Evolutionary conservation across 441 rosid genomes (phyloP).

Genomic region (Corymbia calophylla): DNA sequence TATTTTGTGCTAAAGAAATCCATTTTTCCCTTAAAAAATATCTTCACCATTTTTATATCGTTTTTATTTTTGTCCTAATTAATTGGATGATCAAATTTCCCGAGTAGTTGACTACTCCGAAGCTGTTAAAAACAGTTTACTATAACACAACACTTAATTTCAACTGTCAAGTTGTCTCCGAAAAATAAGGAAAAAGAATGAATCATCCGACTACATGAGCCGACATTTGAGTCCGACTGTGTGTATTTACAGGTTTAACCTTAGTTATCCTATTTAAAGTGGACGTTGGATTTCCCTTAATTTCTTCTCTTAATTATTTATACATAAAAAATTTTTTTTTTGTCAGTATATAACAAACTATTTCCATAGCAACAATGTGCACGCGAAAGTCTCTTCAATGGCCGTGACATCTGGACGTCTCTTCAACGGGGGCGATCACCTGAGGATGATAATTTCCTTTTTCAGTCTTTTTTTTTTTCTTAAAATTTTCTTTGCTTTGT

Average conservation of each 20-base stretch:
- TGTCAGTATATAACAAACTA: no score
- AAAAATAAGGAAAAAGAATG: neutral
- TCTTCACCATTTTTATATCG: fast-evolving
- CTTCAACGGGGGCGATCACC: neutral
- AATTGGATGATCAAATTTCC: neutral
- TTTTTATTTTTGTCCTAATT: neutral
- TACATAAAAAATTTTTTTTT: neutral
- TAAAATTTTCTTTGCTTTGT: neutral
- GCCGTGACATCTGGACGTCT: neutral
- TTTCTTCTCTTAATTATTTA: neutral
- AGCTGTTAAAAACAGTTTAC: neutral
- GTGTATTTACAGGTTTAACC: neutral
- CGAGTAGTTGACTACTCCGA: neutral
- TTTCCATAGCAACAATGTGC: neutral
- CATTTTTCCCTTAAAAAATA: neutral
- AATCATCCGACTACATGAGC: neutral
- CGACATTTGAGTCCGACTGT: neutral
- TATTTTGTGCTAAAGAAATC: neutral
- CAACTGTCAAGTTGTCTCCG: neutral
- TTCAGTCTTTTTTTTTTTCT: neutral
- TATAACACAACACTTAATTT: neutral
- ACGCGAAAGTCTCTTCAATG: neutral
- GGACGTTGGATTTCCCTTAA: neutral
- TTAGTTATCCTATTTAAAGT: no score
- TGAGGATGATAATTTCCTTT: neutral